Conservation (phyloP, 2,329 filamentous ascomycete species). For the Penicillium sp. region DNA sequence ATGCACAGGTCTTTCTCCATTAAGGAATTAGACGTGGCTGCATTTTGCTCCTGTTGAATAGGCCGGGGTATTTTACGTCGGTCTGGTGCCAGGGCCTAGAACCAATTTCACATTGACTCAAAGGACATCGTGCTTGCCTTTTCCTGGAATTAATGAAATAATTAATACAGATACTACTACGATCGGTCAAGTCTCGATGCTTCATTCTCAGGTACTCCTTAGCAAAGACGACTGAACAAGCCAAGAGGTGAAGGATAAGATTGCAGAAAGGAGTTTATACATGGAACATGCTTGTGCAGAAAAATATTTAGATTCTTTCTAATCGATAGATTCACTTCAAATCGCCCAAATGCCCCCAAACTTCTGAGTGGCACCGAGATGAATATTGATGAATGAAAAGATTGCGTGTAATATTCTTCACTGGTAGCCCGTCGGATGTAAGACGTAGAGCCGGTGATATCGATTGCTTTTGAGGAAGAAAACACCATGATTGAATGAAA, state of each 20-base stretch:
- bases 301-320: neutral
- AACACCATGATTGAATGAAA: slow-evolving; percentile 24
- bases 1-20: neutral
- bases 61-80: neutral
- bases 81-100: neutral
- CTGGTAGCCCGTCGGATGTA: slow-evolving; percentile 1
- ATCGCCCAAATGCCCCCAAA: neutral
- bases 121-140: neutral
- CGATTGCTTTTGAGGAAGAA: slow-evolving; percentile 26
- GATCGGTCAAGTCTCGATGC: too few relatives aligned
- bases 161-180: too few relatives aligned
- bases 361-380: neutral
- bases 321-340: neutral
- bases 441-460: slow-evolving; percentile 21
- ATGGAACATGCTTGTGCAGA: neutral
- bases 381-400: neutral
- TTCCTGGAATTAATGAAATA: neutral
- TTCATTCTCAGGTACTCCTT: too few relatives aligned
- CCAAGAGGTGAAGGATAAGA: neutral
- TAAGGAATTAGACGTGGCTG: neutral
- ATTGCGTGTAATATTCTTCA: neutral
- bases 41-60: neutral
- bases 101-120: neutral
- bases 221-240: neutral
- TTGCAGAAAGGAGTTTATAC: neutral